Evolutionary conservation across 1,284 basidiomycete genomes (phyloP).

Genomic region (Ustilago bromivora): DNA sequence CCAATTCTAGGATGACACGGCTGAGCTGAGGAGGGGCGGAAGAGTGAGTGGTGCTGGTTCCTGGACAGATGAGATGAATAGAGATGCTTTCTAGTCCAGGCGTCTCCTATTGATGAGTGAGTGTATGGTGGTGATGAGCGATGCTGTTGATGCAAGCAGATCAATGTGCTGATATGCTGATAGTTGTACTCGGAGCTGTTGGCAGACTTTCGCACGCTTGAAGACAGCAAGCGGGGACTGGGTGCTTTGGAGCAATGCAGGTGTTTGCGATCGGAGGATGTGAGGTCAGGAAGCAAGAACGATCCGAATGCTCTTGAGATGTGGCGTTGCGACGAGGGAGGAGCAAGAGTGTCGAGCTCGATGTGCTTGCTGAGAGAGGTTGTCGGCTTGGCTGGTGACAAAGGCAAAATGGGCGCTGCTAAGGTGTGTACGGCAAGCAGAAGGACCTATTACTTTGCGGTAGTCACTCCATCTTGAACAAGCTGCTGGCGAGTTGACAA

Average conservation of each 20-base stretch:
- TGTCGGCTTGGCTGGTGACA: not conserved
- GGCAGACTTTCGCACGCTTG: not conserved
- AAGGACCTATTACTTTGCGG: conserved; percentile 14
- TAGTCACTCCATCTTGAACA: not conserved
- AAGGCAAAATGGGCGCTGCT: not conserved
- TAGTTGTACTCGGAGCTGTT: not conserved
- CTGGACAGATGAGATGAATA: not conserved
- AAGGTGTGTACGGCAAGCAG: conserved; percentile 14
- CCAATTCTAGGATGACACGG: conserved; percentile 4
- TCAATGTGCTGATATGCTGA: not conserved
- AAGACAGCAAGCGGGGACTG: not conserved
- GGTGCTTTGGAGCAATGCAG: not conserved
- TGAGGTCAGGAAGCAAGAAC: not conserved
- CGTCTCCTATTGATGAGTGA: not conserved
- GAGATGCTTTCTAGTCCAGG: not conserved
- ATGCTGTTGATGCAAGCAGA: not conserved
- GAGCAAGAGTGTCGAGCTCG: not conserved
- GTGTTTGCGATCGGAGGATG: not conserved
- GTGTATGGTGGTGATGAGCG: not conserved
- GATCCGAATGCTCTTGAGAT: not conserved
- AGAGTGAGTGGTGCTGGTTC: not conserved
- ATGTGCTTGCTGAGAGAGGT: not conserved
- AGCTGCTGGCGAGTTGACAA: not conserved
- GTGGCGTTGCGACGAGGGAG: not conserved
- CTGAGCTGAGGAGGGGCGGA: not conserved